Evolutionary conservation across 164 flowering plant species (phyloP).

Genomic region (Cinnamomum chago): DNA sequence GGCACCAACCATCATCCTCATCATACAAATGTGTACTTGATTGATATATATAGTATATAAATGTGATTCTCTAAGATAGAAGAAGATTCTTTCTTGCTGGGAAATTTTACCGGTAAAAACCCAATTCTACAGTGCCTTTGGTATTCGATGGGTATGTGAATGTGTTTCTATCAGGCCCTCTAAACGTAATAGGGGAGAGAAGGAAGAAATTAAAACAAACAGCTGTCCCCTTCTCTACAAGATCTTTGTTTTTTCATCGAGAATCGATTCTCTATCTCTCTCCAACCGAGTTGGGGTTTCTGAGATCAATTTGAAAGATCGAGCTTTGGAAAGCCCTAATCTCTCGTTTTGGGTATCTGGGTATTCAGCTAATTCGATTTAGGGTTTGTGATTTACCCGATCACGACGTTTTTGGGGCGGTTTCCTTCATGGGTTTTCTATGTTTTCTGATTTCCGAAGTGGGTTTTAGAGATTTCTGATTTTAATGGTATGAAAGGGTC

Average conservation of each 20-base stretch:
- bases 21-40: no score
- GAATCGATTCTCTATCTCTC: not conserved
- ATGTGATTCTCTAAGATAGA: no score
- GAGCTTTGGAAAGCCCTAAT: not conserved
- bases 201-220: conserved; percentile 4
- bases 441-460: conserved; percentile 16
- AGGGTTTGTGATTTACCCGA: conserved; percentile 18
- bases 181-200: not conserved
- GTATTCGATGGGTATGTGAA: conserved; percentile 14
- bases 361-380: conserved; percentile 5
- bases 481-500: not conserved
- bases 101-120: conserved; percentile 1
- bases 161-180: conserved; percentile 6
- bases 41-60: no score
- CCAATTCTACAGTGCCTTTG: conserved; percentile 2
- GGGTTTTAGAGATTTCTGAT: conserved; percentile 20
- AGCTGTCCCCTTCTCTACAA: not conserved
- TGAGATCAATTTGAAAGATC: conserved; percentile 16
- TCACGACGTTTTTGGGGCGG: conserved; percentile 18
- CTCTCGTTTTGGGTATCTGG: conserved; percentile 5
- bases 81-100: no score
- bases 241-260: not conserved
- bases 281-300: not conserved
- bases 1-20: no score
- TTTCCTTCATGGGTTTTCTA: conserved; percentile 19